Percentiles rank a stretch among this genome's conserved stretches.
phyloP scores from a whole-genome alignment of 306 rosid genomes.

The Phaseolus lunatus region DNA sequence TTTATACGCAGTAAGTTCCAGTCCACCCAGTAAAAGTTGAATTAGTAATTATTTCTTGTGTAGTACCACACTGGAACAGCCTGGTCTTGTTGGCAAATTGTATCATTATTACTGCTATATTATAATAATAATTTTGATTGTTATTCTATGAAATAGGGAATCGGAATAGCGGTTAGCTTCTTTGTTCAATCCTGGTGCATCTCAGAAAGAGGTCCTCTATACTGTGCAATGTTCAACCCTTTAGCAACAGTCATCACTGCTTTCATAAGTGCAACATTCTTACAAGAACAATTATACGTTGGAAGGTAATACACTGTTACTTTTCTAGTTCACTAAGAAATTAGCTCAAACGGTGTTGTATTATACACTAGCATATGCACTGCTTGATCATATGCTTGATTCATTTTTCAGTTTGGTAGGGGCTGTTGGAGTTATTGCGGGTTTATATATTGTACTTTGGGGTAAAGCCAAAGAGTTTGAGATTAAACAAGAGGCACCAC shows the following conservation, averaged over 20 bases:
- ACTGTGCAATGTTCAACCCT: conserved; percentile 74
- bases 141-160: conserved; percentile 57
- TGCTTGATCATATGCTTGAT: neutral
- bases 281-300: conserved; percentile 58
- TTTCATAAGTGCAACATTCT: conserved; percentile 53
- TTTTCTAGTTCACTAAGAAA: neutral
- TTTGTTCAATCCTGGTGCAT: conserved; percentile 74
- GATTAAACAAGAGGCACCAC: conserved; percentile 37
- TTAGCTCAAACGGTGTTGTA: conserved; percentile 3
- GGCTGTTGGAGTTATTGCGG: conserved; percentile 60
- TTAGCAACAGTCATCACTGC: conserved; percentile 72
- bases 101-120: neutral
- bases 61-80: neutral
- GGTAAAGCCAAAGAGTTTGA: conserved; percentile 69
- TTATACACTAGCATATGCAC: neutral
- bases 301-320: conserved; percentile 61
- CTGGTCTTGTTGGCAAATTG: neutral
- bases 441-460: conserved; percentile 73
- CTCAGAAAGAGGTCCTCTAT: conserved; percentile 70
- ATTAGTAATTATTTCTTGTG: neutral
- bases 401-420: conserved; percentile 65
- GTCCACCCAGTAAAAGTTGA: neutral
- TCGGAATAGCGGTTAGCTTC: conserved; percentile 61
- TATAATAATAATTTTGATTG: neutral
- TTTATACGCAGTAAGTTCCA: conserved; percentile 68